phyloP scores from a whole-genome alignment of 1,284 basidiomycete species.

The Neotropicomus parvogracilis region DNA sequence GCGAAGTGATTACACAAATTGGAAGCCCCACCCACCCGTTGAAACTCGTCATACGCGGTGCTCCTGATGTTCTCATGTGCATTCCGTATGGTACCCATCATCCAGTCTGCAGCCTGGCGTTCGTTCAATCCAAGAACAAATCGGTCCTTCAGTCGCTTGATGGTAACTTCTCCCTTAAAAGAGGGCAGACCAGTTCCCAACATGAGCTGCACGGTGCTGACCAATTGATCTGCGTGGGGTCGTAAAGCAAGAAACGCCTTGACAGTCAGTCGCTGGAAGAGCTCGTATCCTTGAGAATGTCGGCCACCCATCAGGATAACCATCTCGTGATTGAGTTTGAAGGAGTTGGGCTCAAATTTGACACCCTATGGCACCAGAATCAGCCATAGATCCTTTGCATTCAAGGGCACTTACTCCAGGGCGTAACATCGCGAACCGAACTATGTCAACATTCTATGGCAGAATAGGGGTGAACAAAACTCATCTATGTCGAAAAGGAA shows the following conservation, averaged over 20 bases:
- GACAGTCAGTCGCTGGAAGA: constrained; percentile 92
- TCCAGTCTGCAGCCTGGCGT: constrained; percentile 88
- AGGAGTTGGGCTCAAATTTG: constrained; percentile 95
- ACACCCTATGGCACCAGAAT: constrained; percentile 60
- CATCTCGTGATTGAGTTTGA: constrained; percentile 99
- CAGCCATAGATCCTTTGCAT: not conserved
- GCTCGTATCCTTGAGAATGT: constrained; percentile 87
- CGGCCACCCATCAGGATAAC: constrained; percentile 95
- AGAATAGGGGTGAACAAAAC: constrained; percentile 36
- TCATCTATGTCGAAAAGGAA: constrained; percentile 98
- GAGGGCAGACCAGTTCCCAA: constrained; percentile 91
- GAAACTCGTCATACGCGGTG: constrained; percentile 91
- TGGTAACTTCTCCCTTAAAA: constrained; percentile 94
- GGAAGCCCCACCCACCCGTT: constrained; percentile 55
- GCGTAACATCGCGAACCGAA: constrained; percentile 36
- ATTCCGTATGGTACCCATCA: constrained; percentile 85
- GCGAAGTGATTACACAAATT: not conserved
- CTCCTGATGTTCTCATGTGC: constrained; percentile 93
- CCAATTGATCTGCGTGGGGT: constrained; percentile 86
- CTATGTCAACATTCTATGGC: constrained; percentile 24
- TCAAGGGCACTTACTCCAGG: constrained; percentile 55
- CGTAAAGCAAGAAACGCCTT: constrained; percentile 96
- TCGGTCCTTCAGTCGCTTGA: constrained; percentile 81
- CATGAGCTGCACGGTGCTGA: constrained; percentile 90
- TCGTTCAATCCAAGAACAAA: constrained; percentile 85